phyloP scores from a whole-genome alignment of 176 grass and related monocot species.

The Chloris gayana region DNA sequence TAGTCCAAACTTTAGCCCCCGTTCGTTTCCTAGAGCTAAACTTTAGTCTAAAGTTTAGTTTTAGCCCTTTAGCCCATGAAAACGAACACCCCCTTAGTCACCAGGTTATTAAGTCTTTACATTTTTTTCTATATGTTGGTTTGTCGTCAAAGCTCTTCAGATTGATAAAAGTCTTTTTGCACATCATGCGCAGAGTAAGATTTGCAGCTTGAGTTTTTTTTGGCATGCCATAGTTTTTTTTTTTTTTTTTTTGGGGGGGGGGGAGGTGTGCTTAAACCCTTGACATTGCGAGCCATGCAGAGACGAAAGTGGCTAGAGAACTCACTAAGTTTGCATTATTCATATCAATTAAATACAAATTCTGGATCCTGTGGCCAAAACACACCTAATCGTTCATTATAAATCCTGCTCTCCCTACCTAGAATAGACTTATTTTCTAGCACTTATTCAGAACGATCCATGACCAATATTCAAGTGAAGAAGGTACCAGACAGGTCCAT shows the following conservation, averaged over 20 bases:
- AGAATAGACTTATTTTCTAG: constrained; percentile 27
- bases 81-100: no score
- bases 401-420: background rate
- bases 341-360: background rate
- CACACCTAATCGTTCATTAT: background rate
- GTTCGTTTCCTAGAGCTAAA: no score
- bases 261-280: no score
- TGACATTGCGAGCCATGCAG: background rate
- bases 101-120: no score
- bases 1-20: no score
- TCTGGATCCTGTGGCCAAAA: background rate
- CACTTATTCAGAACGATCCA: constrained; percentile 40
- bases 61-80: no score
- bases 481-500: no score
- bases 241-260: no score
- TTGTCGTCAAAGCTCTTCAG: background rate
- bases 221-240: background rate
- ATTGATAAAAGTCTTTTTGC: background rate
- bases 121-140: background rate
- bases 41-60: no score
- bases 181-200: no score
- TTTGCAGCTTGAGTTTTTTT: no score
- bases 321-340: background rate
- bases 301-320: background rate
- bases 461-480: background rate